Conservation (phyloP, 352 stramenopile genomes). For the Globisporangium emineosum region DNA sequence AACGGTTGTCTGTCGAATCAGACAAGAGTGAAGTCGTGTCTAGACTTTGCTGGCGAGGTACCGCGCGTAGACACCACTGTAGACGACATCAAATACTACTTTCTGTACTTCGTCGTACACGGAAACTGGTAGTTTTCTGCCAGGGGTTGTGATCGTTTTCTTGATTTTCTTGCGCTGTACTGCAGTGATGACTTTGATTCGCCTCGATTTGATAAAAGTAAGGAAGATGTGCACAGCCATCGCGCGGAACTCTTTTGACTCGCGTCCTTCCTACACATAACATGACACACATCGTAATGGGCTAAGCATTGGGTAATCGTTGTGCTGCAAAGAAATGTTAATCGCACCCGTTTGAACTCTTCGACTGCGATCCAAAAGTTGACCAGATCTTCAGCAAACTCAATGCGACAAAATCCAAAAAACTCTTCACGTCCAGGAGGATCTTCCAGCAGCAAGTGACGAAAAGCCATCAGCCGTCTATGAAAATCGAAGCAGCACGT, state of each 20-base stretch:
- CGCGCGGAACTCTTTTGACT: conserved; percentile 38
- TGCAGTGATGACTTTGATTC: conserved; percentile 59
- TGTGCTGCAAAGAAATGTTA: background rate
- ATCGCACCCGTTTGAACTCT: conserved; percentile 39
- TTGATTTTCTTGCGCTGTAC: conserved; percentile 69
- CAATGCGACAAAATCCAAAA: conserved; percentile 36
- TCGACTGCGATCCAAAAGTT: conserved; percentile 65
- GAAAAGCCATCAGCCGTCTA: conserved; percentile 37
- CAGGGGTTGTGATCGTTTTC: conserved; percentile 56
- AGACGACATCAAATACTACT: conserved; percentile 61
- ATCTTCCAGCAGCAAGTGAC: conserved; percentile 36
- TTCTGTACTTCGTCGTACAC: conserved; percentile 58
- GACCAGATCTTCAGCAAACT: conserved; percentile 58
- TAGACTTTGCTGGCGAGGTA: conserved; percentile 21
- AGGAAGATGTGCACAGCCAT: conserved; percentile 49
- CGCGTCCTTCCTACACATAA: conserved; percentile 17
- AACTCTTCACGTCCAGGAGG: conserved; percentile 29
- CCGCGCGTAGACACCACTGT: conserved; percentile 45
- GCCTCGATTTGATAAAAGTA: conserved; percentile 56
- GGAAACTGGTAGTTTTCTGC: conserved; percentile 34
- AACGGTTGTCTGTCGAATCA: background rate
- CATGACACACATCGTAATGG: background rate
- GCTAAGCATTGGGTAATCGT: background rate
- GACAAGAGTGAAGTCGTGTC: background rate
- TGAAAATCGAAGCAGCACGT: background rate